phyloP scores from a whole-genome alignment of 208 protist species.

The Trypanosoma lewisi region DNA sequence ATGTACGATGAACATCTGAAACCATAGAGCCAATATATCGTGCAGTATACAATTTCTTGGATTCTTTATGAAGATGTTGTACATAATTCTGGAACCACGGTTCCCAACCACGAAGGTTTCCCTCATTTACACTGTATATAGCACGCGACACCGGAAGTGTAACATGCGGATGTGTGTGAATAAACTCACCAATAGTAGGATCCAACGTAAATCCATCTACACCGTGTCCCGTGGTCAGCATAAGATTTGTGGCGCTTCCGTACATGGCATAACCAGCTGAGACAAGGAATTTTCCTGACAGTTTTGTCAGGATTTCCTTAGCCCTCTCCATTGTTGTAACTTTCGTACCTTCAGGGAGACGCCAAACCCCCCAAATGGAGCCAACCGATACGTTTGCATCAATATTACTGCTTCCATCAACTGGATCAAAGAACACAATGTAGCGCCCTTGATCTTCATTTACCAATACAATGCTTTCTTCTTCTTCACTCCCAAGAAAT shows the following conservation, averaged over 20 bases:
- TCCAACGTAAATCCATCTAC: conserved; percentile 96
- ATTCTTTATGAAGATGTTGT: conserved; percentile 66
- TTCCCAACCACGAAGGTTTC: conserved; percentile 78
- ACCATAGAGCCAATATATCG: conserved; percentile 95
- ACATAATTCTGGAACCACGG: conserved; percentile 77
- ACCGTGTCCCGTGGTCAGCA: conserved; percentile 89
- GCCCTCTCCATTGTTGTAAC: conserved; percentile 75
- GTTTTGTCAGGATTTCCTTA: conserved; percentile 58
- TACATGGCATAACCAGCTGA: conserved; percentile 95
- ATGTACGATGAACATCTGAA: conserved; percentile 97
- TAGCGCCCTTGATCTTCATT: conserved; percentile 80
- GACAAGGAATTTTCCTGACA: conserved; percentile 73
- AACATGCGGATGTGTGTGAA: conserved; percentile 94
- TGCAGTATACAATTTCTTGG: conserved; percentile 56
- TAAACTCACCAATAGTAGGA: conserved; percentile 95
- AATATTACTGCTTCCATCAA: conserved; percentile 97
- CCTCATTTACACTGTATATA: conserved; percentile 99
- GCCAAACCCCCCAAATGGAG: conserved; percentile 91
- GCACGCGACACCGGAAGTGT: conserved; percentile 82
- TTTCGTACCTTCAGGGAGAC: conserved; percentile 68
- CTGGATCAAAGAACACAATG: conserved; percentile 94
- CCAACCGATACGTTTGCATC: conserved; percentile 97
- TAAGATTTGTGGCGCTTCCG: conserved; percentile 92
- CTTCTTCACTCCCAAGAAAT: conserved; percentile 82
- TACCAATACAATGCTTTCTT: conserved; percentile 72